These are phyloP conservation scores for Camelina sativa DNA, from an alignment of 345 rosid genomes.

Conservation along the genomic window DNA sequence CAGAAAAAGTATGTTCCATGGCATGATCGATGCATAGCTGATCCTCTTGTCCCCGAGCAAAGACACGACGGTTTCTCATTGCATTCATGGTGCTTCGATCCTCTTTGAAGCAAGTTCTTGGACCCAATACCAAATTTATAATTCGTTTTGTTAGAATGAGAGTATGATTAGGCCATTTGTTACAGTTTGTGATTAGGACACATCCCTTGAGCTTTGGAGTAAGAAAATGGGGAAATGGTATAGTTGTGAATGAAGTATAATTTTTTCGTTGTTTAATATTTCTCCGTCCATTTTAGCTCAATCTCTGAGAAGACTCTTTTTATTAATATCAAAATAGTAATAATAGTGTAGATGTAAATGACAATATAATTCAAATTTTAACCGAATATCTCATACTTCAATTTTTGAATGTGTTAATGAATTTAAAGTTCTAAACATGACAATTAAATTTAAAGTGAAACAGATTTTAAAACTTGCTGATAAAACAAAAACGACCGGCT, in stretches of 20 bases:
- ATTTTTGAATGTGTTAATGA: too few relatives aligned
- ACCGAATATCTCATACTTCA: too few relatives aligned
- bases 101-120: constrained; percentile 25
- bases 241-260: constrained; percentile 30
- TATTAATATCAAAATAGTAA: too few relatives aligned
- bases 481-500: too few relatives aligned
- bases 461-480: too few relatives aligned
- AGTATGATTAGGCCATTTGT: constrained; percentile 37
- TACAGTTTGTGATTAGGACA: constrained; percentile 38
- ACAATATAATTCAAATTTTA: too few relatives aligned
- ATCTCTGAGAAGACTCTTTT: neutral
- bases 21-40: constrained; percentile 31
- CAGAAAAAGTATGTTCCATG: constrained; percentile 44
- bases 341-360: too few relatives aligned
- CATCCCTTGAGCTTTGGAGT: constrained; percentile 27
- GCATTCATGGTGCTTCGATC: constrained; percentile 26
- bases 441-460: too few relatives aligned
- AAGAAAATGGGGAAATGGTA: constrained; percentile 13
- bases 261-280: neutral
- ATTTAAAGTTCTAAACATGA: too few relatives aligned
- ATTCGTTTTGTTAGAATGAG: constrained; percentile 30
- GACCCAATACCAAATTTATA: neutral
- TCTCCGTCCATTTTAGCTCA: neutral
- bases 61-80: constrained; percentile 15
- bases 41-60: constrained; percentile 1